Conservation (phyloP, 352 stramenopile genomes). For the Blastocystis hominis region DNA sequence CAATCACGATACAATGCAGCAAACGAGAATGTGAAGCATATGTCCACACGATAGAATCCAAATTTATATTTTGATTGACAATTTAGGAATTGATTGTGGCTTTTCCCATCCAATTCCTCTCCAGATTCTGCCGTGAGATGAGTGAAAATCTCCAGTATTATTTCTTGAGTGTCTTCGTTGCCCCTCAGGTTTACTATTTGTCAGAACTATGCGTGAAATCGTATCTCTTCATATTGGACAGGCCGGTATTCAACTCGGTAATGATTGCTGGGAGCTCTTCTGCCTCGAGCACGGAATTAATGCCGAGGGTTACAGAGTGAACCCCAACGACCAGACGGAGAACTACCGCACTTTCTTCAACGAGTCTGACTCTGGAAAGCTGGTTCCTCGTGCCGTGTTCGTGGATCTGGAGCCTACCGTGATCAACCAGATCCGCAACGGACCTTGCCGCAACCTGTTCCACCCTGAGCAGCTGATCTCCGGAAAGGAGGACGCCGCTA, state of each 20-base stretch:
- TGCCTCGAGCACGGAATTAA: conserved; percentile 78
- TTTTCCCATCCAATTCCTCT: not conserved
- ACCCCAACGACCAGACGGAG: conserved; percentile 75
- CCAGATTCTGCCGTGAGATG: conserved; percentile 20
- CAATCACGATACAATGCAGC: too few species aligned
- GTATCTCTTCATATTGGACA: conserved; percentile 91
- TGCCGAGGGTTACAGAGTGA: conserved; percentile 59
- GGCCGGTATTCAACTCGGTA: conserved; percentile 78
- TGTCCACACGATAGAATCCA: too few species aligned
- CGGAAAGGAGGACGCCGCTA: conserved; percentile 80
- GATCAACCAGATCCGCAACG: conserved; percentile 88
- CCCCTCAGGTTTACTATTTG: conserved; percentile 55
- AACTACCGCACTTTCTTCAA: conserved; percentile 87
- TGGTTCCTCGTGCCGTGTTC: conserved; percentile 90
- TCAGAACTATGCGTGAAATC: conserved; percentile 77
- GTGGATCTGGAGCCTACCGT: conserved; percentile 92
- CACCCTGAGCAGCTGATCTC: conserved; percentile 95
- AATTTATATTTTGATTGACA: too few species aligned
- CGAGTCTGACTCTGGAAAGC: conserved; percentile 78
- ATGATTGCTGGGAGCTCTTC: conserved; percentile 83
- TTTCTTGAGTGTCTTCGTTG: conserved; percentile 58
- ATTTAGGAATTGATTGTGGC: too few species aligned
- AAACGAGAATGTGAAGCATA: too few species aligned
- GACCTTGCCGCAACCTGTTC: conserved; percentile 88
- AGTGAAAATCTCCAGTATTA: not conserved